Evolutionary conservation across 805 yeast genomes (phyloP), one percentile per base, ranked within the genome.

Genomic region (Jamesozyma rosinii): DNA sequence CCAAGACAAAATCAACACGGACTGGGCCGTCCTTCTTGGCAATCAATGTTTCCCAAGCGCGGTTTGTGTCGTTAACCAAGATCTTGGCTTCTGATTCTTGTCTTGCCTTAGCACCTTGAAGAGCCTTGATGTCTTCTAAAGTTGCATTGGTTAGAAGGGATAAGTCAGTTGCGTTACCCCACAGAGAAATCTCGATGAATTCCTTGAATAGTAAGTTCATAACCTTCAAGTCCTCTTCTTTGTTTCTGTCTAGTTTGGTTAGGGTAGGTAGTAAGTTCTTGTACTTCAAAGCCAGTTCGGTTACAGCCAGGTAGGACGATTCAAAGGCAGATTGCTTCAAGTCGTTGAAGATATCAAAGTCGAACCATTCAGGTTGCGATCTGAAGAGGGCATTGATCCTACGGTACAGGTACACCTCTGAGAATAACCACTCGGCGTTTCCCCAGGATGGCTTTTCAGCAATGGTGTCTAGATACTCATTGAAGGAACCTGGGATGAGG

Each of bases 101-200:
- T 52, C 97, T 74, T 17, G 87, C 87, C 49, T 83, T 87, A 11
- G 83, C 84, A 35, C 96, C 96, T 68, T 92, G 99, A 33, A 87
- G 77, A 5, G 90, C 79, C 63, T 86, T 83, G 55, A 92, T 83
- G 51, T 92, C 96, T 38, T 89, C 96, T 24, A 87, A 61, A 6
- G 88, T 78, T n/a, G 90, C 87, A 46, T 85, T 88, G 3, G 94
- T 89, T 49, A 92, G 70, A 42, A 94, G 68, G 0, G 97, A 87
- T 57, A 92, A 72, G 63, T 92, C 99, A 3, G 97, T 86, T 17
- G 97, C 97, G 63, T 92, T 92, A 22, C 99, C 99, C 99, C 99
- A 92, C 42, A 92, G 66, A 0, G 96, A 85, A 43, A 90, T 76
- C 58, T 88, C 95, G 35, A 84, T 65, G 49, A 89, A 83, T 60